These are phyloP conservation scores for Teratosphaeria gauchensis DNA, from an alignment of 2,329 filamentous ascomycete species.

Conservation along the genomic window DNA sequence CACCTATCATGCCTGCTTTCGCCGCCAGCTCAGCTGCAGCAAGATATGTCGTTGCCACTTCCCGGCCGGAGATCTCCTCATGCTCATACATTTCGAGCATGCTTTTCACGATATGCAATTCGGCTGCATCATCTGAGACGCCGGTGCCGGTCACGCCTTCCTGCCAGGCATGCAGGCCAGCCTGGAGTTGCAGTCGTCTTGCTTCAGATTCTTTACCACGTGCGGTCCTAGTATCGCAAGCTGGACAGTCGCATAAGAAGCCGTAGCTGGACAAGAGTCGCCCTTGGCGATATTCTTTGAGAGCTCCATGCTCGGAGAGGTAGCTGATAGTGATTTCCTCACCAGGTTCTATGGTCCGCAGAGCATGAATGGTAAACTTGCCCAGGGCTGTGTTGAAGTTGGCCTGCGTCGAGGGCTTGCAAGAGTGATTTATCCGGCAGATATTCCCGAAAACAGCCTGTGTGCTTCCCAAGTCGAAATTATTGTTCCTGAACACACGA, in stretches of 20 bases:
- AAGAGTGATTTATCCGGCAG: slow-evolving; percentile 31
- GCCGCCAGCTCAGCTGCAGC: slow-evolving; percentile 8
- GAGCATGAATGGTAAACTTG: slow-evolving; percentile 22
- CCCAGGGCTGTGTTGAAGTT: slow-evolving; percentile 24
- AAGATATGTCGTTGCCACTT: slow-evolving; percentile 9
- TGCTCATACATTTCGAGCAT: slow-evolving; percentile 9
- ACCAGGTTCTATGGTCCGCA: slow-evolving; percentile 26
- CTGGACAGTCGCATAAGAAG: slow-evolving; percentile 27
- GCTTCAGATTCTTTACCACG: slow-evolving; percentile 6
- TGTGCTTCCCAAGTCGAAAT: slow-evolving; percentile 16
- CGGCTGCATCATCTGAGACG: background rate
- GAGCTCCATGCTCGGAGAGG: slow-evolving; percentile 13
- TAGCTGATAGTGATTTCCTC: slow-evolving; percentile 32
- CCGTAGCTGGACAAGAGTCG: slow-evolving; percentile 17
- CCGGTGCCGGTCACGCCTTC: slow-evolving; percentile 1
- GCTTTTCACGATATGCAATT: slow-evolving; percentile 5
- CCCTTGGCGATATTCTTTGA: slow-evolving; percentile 8
- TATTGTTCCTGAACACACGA: slow-evolving; percentile 21
- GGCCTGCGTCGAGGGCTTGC: slow-evolving; percentile 28
- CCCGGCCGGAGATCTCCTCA: slow-evolving; percentile 8
- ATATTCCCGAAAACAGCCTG: slow-evolving; percentile 27
- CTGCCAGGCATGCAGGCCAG: slow-evolving; percentile 6
- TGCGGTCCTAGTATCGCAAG: slow-evolving; percentile 18
- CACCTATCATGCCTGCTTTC: slow-evolving; percentile 3
- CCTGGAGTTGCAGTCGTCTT: slow-evolving; percentile 4